Evolutionary conservation across 2,329 filamentous ascomycete genomes (phyloP).

Genomic region (Stemphylium vesicarium): DNA sequence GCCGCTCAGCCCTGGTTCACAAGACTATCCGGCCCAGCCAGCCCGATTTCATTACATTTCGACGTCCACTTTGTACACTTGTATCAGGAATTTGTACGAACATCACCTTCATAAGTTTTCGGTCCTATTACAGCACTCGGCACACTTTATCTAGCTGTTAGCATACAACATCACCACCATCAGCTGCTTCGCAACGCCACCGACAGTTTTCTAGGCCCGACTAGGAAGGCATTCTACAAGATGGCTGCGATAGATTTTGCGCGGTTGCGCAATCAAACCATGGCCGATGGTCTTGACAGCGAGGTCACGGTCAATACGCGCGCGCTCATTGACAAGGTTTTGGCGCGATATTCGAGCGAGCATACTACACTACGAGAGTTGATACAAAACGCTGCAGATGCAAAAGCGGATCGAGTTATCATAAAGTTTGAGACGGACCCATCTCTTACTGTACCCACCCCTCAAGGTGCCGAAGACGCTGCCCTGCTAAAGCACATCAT

Average conservation of each 20-base stretch:
- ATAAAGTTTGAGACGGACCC: conserved; percentile 93
- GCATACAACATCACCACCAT: background rate
- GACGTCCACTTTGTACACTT: background rate
- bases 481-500: conserved; percentile 82
- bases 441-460: conserved; percentile 75
- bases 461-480: conserved; percentile 69
- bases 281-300: conserved; percentile 91
- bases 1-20: conserved; percentile 29
- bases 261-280: conserved; percentile 81
- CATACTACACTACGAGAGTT: conserved; percentile 88
- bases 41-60: background rate
- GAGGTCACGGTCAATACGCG: conserved; percentile 97
- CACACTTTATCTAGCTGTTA: background rate
- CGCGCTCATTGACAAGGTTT: conserved; percentile 95
- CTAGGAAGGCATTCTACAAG: background rate
- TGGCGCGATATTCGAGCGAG: conserved; percentile 95
- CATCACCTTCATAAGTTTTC: too few species aligned
- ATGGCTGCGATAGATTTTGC: conserved; percentile 60
- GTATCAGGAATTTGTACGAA: background rate
- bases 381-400: conserved; percentile 98
- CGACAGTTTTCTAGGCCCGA: background rate
- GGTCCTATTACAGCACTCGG: background rate
- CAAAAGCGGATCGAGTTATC: conserved; percentile 84
- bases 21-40: background rate
- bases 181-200: background rate